Evolutionary conservation across 2,329 filamentous ascomycete species (phyloP), one percentile per base, ranked within the genome.

Genomic region (Stenocarpella maydis): DNA sequence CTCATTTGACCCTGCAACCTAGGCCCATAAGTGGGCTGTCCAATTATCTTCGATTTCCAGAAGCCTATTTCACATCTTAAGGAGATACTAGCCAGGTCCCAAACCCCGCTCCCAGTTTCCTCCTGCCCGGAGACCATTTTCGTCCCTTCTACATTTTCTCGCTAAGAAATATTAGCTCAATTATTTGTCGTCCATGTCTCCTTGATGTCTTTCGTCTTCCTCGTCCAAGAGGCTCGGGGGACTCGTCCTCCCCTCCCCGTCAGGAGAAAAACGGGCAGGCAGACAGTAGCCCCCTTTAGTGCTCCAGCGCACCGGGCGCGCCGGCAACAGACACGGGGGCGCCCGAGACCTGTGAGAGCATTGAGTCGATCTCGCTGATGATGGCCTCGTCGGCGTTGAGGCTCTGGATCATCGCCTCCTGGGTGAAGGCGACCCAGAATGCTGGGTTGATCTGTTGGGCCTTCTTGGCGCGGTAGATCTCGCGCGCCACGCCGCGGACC

Each of bases 401-500:
- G 68, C 82, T 87, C 69, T 79, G 83, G 68, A 88, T 83, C 74
- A 87, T 85, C 74, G 88, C 83, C 75, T 86, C 84, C 73, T 86
- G 84, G 1, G 83, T 85, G 66, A 85, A 84, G 9, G 83, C 85
- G 19, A 85, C 80, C 87, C 86, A 88, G 79, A 85, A 86, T 47
- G 83, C 80, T 12, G 86, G 84, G 71, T 82, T 83, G 74, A 80
- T 80, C 77, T 87, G 84, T 74, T 84, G 84, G 54, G 83, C 83
- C 81, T 87, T 89, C 82, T 88, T 88, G 53, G 82, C 80, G 19
- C 82, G 83, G 77, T 88, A 91, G 61, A 95, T 90, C 74, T 94
- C 91, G 75, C 92, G 88, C n/a, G 93, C 92, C 21, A 96, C 92
- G 10, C 88, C 88, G 73, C 90, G 90, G 19, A 97, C 91, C 78